Base-by-base conservation (phyloP, 495 filamentous ascomycete species). In the Chaetomidium leptoderma region DNA sequence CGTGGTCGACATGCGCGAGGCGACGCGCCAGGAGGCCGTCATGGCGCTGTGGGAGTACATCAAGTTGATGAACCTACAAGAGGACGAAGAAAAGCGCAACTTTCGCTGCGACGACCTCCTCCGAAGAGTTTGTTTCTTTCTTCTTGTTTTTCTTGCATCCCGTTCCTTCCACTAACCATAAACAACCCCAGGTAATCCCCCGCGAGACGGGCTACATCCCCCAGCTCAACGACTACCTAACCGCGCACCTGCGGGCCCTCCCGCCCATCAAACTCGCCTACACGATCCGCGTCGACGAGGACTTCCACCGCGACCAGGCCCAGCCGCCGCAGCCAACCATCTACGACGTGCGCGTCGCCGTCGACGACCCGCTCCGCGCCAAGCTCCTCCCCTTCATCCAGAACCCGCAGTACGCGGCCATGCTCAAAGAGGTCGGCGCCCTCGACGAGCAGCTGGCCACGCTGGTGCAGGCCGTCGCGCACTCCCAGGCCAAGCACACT, bases 11-110 rank as follows among this genome's bases (percentile, higher is more conserved):
- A 86, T 88, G 47, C 80, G 85, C 49, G 90, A 95, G 65, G 95
- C 91, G 50, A 92, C 92, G 16, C 82, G 90, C 13, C 85, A 89
- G 35, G 90, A 90, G 32, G 87, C 90, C 29, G 83, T 95, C 21
- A 86, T 92, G 76, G 91, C 88, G 26, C 81, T 99, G 27, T 97
- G 91, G 90, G 90, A 97, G 68, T 99, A 99, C 68, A 87, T 95
- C 61, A 86, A 87, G 58, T 81, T 88, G 21, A 89, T 88, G 79
- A 85, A 84, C 11, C 73, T 99, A 16, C 88, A 92, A 67, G 92
- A 97, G 61, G 90, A 96, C 54, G 92, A 96, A 23, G 93, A 99
- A 67, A 90, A 90, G 77, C 82, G 93, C 54, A 85, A 85, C 45
- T 90, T 99, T 57, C 85, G 87, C 57, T 97, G 95, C 65, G 93